Percentiles rank a stretch among this genome's conserved stretches.
These are phyloP conservation scores for Ailanthus altissimus DNA, from an alignment of 345 rosid species.

Conservation along the genomic window DNA sequence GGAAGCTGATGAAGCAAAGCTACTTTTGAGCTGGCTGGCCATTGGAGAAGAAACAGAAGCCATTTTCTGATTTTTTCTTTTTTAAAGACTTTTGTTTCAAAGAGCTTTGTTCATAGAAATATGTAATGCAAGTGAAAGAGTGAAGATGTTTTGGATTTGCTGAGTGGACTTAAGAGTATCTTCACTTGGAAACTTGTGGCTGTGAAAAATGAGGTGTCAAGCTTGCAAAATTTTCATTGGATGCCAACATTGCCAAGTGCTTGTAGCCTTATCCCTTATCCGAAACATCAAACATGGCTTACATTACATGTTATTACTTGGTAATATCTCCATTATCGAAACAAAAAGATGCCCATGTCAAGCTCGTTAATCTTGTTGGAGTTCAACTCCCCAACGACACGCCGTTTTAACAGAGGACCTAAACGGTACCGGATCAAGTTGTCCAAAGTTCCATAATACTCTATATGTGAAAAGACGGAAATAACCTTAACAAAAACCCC, in stretches of 20 bases:
- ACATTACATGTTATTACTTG: background rate
- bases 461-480: background rate
- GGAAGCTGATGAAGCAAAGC: slow-evolving; percentile 56
- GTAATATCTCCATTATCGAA: background rate
- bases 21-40: slow-evolving; percentile 82
- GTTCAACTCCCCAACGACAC: background rate
- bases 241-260: background rate
- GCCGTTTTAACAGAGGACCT: background rate
- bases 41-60: slow-evolving; percentile 77
- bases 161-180: slow-evolving; percentile 20
- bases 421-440: background rate
- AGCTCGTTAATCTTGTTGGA: background rate
- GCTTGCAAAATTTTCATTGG: slow-evolving; percentile 37
- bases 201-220: slow-evolving; percentile 31
- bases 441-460: too few relatives aligned
- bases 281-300: background rate
- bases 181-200: slow-evolving; percentile 31
- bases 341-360: background rate
- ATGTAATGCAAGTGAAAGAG: background rate
- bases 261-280: slow-evolving; percentile 48
- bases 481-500: background rate
- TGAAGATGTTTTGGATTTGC: background rate
- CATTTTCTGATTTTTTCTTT: slow-evolving; percentile 27
- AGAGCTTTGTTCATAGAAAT: background rate
- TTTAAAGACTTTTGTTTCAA: background rate